Evolutionary conservation across 2,329 filamentous ascomycete species (phyloP).

Genomic region (Ilyonectria robusta): DNA sequence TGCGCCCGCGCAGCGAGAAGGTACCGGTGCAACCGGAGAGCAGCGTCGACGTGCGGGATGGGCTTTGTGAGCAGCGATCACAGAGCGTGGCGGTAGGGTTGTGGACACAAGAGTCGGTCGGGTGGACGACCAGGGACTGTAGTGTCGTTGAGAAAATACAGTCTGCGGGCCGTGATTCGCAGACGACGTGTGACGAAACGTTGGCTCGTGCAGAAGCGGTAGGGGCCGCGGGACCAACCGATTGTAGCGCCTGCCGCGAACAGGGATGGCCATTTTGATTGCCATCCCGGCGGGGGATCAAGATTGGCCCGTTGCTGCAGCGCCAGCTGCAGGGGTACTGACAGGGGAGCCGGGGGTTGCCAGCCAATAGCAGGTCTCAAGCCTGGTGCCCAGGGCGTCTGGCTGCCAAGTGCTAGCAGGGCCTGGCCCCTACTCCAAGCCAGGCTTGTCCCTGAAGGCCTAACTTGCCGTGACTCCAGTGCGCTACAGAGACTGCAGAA

Average conservation of each 20-base stretch:
- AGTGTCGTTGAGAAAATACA: conserved; percentile 43
- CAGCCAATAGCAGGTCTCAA: conserved; percentile 30
- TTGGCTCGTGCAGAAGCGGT: conserved; percentile 60
- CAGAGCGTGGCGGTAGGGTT: conserved; percentile 39
- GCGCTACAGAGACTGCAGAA: background rate
- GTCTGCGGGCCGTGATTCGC: conserved; percentile 54
- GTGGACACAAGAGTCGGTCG: conserved; percentile 43
- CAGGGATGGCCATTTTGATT: conserved; percentile 44
- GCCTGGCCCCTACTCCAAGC: conserved; percentile 6
- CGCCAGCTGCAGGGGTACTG: conserved; percentile 43
- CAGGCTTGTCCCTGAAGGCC: conserved; percentile 15
- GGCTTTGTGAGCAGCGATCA: conserved; percentile 25
- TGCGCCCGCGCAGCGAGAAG: conserved; percentile 24
- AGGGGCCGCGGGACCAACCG: conserved; percentile 64
- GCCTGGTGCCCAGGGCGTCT: conserved; percentile 10
- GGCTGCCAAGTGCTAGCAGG: conserved; percentile 16
- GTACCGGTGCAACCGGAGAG: conserved; percentile 25
- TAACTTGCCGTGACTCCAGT: conserved; percentile 10
- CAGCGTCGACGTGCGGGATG: conserved; percentile 11
- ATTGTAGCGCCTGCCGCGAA: conserved; percentile 54
- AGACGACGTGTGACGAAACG: conserved; percentile 58
- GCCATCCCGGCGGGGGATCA: conserved; percentile 52
- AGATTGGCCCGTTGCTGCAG: conserved; percentile 59
- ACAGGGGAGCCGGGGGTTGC: conserved; percentile 28
- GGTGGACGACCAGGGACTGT: conserved; percentile 40